Conservation (phyloP, 139 green algal genomes). For the Protoeuglena noctilucae region DNA sequence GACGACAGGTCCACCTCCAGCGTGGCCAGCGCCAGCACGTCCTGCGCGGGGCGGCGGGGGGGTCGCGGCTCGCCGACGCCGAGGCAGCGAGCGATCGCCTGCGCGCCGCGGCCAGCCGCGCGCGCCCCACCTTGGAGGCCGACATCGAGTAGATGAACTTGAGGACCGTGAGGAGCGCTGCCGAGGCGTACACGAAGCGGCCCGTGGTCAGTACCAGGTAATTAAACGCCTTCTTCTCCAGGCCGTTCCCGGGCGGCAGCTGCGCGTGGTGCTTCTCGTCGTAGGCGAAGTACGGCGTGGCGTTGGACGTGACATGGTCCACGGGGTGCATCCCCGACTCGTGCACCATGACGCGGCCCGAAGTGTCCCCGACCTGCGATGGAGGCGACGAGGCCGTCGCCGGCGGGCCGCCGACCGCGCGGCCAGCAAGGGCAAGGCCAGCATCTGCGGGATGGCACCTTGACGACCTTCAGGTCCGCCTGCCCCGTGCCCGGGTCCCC, state of each 20-base stretch:
- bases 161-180: conserved; percentile 77
- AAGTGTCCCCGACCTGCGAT: not conserved
- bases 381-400: not conserved
- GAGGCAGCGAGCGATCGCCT: no score
- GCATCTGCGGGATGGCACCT: no score
- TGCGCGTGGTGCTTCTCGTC: conserved; percentile 68
- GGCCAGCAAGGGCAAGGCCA: conserved; percentile 1
- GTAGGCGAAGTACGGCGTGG: conserved; percentile 43
- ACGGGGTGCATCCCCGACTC: no score
- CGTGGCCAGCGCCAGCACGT: conserved; percentile 83
- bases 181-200: conserved; percentile 95
- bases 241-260: conserved; percentile 53
- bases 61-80: no score
- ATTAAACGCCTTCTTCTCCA: conserved; percentile 78
- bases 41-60: no score
- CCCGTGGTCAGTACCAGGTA: conserved; percentile 94
- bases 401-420: not conserved
- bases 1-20: conserved; percentile 85
- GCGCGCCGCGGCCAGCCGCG: no score
- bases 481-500: no score
- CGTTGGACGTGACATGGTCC: not conserved
- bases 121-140: conserved; percentile 15
- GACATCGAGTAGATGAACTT: conserved; percentile 95
- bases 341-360: not conserved
- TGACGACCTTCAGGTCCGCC: no score